Evolutionary conservation across 2,329 filamentous ascomycete genomes (phyloP).

Genomic region (Trichoderma sp.): DNA sequence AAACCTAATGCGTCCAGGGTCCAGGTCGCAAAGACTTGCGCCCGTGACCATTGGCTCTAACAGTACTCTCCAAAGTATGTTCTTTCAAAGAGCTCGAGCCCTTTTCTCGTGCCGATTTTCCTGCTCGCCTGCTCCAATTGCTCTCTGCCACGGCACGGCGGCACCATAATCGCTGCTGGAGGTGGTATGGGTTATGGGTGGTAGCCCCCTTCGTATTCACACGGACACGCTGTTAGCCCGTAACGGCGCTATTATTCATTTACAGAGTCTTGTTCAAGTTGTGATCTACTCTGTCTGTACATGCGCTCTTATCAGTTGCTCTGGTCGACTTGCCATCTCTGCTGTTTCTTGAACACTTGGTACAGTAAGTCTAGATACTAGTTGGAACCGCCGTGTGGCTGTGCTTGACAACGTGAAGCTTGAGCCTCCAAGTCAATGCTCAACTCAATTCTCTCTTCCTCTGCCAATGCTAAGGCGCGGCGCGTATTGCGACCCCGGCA

Average conservation of each 20-base stretch:
- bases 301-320: not conserved
- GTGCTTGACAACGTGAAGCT: not conserved
- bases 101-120: not conserved
- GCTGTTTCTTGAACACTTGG: too few species aligned
- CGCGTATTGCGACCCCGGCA: slow-evolving; percentile 1
- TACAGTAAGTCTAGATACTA: not conserved
- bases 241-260: not conserved
- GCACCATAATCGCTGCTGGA: not conserved
- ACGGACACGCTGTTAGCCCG: slow-evolving; percentile 2
- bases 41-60: not conserved
- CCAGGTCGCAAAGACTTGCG: not conserved
- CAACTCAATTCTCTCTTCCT: not conserved
- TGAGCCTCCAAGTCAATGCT: not conserved
- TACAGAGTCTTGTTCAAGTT: not conserved
- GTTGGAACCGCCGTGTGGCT: not conserved
- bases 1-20: not conserved
- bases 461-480: slow-evolving; percentile 2
- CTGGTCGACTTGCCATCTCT: not conserved
- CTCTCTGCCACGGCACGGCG: not conserved
- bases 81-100: too few species aligned
- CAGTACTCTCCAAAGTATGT: not conserved
- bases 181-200: slow-evolving; percentile 7
- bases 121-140: not conserved
- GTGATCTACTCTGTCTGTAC: not conserved
- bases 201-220: slow-evolving; percentile 18